Evolutionary conservation across 805 yeast genomes (phyloP), one percentile per base, ranked within the genome.

Genomic region (Sungouiozyma intestinalis): DNA sequence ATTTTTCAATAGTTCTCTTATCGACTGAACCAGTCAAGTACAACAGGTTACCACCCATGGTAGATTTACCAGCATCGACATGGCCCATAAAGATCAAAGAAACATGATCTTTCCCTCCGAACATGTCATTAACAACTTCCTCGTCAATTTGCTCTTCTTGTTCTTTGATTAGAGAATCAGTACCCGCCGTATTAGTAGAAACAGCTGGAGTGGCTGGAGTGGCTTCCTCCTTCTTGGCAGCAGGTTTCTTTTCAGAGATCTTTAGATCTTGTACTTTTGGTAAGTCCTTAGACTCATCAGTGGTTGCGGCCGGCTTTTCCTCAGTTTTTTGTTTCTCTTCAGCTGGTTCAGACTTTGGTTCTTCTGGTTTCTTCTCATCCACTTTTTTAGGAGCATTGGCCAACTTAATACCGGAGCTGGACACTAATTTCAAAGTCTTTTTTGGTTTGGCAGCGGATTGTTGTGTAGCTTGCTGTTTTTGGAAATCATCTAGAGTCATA

Each of bases 21-120:
- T 92, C 98, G 47, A 92, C 98, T 38, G 97, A 85, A 47, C 97
- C 97, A 17, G 97, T 90, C 58, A 92, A 71, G 61, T 73, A 90
- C 50, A 92, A 74, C 53, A 92, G 71, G 67, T 92, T 92, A 69
- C 99, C 99, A 64, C 98, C 98, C 95, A 92, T 90, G 46, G 99
- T 92, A 40, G 96, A 86, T 67, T 92, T 92, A 63, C 99, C 98
- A 31, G 98, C 98, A 74, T 92, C 98, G 52, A 92, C 99, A 62
- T 92, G 99, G 55, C 99, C 99, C 97, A 92, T 92, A 68, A 92
- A 92, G 53, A 92, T 86, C 54, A 92, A 82, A 16, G 97, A 88
- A 62, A 92, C 76, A 68, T 92, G 98, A 63, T 90, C 98, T 66
- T 92, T 92, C 58, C 95, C 95, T 50, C 96, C 97, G 59, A 85